Evolutionary conservation across 495 filamentous ascomycete species (phyloP).

Genomic region (Xylaria scruposa): DNA sequence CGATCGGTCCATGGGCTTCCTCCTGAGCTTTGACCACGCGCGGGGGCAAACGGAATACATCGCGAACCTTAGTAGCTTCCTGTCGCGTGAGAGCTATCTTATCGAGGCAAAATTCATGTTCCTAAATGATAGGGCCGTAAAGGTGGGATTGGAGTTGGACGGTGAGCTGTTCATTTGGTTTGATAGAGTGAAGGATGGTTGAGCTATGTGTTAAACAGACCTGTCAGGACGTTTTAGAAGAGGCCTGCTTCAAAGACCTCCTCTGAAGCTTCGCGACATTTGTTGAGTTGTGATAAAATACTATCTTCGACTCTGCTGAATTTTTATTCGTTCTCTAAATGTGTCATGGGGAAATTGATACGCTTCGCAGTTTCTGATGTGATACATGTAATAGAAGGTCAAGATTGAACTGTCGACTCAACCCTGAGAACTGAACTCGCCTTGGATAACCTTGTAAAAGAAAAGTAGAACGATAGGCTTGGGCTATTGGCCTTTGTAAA

Average conservation of each 20-base stretch:
- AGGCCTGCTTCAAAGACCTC: too few species aligned
- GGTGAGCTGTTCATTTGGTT: constrained; percentile 43
- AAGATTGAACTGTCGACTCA: too few species aligned
- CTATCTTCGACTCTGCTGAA: not conserved
- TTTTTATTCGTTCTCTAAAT: not conserved
- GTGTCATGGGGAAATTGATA: not conserved
- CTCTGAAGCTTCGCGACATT: not conserved
- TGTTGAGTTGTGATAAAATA: not conserved
- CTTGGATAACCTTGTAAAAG: too few species aligned
- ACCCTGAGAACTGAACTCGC: too few species aligned
- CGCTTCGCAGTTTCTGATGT: too few species aligned
- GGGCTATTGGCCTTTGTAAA: not conserved
- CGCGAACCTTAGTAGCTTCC: constrained; percentile 1
- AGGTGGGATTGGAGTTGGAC: constrained; percentile 36
- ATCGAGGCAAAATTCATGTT: constrained; percentile 36
- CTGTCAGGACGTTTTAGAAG: not conserved
- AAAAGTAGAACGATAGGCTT: not conserved
- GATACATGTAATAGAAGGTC: too few species aligned
- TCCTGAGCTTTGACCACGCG: constrained; percentile 33
- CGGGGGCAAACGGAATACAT: constrained; percentile 33
- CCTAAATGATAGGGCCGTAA: constrained; percentile 32
- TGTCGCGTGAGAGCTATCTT: constrained; percentile 19
- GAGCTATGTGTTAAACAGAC: not conserved
- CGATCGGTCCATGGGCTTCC: constrained; percentile 40
- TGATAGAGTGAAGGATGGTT: constrained; percentile 31